Percentiles rank a stretch among this genome's conserved stretches.
phyloP scores from a whole-genome alignment of 2,329 filamentous ascomycete species.

The Beauveria sp. region DNA sequence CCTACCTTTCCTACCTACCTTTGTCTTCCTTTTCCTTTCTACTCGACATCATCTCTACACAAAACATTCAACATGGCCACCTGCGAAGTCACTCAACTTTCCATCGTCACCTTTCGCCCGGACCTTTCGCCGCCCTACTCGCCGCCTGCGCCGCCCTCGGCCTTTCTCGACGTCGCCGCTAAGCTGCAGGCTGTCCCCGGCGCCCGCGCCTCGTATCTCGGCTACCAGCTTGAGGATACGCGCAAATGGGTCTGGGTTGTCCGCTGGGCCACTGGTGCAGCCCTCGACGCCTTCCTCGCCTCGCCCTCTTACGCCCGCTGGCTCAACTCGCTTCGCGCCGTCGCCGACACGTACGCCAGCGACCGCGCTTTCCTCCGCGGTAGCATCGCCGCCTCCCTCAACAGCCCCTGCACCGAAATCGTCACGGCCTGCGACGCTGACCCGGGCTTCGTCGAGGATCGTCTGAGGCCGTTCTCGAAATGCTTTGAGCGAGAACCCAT shows the following conservation, averaged over 20 bases:
- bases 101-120: slow-evolving; percentile 24
- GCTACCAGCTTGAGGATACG: slow-evolving; percentile 27
- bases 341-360: slow-evolving; percentile 18
- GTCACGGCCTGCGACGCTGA: slow-evolving; percentile 27
- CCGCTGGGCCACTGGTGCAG: slow-evolving; percentile 26
- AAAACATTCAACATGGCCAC: slow-evolving; percentile 18
- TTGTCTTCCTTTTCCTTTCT: no score
- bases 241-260: slow-evolving; percentile 25
- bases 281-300: slow-evolving; percentile 32
- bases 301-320: slow-evolving; percentile 34
- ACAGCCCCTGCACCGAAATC: slow-evolving; percentile 31
- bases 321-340: slow-evolving; percentile 28
- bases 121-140: slow-evolving; percentile 15
- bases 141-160: slow-evolving; percentile 20
- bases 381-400: slow-evolving; percentile 21
- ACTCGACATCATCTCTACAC: not conserved
- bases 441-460: slow-evolving; percentile 23
- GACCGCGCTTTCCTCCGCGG: slow-evolving; percentile 18
- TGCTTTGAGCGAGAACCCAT: slow-evolving; percentile 18
- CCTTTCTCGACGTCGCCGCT: slow-evolving; percentile 20
- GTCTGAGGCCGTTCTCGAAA: slow-evolving; percentile 22
- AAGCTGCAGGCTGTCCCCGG: slow-evolving; percentile 25
- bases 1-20: no score
- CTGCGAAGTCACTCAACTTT: slow-evolving; percentile 22
- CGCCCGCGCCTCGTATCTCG: slow-evolving; percentile 26